Base-by-base conservation (phyloP, 2,329 filamentous ascomycete species). In the Pseudogymnoascus sp. region DNA sequence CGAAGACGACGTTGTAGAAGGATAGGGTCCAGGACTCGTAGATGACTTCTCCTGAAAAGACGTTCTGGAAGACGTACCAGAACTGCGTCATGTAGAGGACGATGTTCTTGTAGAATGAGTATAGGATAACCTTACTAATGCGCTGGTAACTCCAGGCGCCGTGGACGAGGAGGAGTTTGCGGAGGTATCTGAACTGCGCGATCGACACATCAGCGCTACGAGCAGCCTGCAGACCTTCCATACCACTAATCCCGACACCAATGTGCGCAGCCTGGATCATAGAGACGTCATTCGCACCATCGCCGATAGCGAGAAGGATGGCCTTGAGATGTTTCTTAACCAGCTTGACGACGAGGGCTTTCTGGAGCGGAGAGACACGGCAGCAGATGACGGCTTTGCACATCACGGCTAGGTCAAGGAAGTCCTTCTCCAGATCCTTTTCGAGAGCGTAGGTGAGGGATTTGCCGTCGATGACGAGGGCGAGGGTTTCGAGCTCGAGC, bases 221-320 rank as follows among this genome's bases (percentile, higher is more conserved):
- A 59, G 95, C 95, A 56, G 95, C 95, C 77, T 99, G 95, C 0
- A 99, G 85, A 82, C 95, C 95, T 82, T 99, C 95, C 67, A 96
- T 85, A 76, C 95, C 95, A 72, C 92, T 96, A 75, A 99, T 99
- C 76, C 95, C 95, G 49, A 99, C 91, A 67, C 95, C 95, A 68
- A 99, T 96, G 74, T 99, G 95, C 11, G 95, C 95, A 9, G 95
- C 95, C 79, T 99, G 95, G 63, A 99, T 99, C 95, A 99, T 99
- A 16, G 93, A 97, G n/a, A 99, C 95, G 72, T 99, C 95, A 77
- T 99, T 99, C 56, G 95, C 95, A 68, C 95, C 95, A 71, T 99
- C 95, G 69, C 95, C 95, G 74, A 99, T 97, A 61, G 95, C 95
- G 60, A 99, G 85, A 62, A 97, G 86, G 69, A 99, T 92, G 11